Evolutionary conservation across 129 eudicot species (phyloP), one percentile per base, ranked within the genome.

Genomic region (Lactuca sativa): DNA sequence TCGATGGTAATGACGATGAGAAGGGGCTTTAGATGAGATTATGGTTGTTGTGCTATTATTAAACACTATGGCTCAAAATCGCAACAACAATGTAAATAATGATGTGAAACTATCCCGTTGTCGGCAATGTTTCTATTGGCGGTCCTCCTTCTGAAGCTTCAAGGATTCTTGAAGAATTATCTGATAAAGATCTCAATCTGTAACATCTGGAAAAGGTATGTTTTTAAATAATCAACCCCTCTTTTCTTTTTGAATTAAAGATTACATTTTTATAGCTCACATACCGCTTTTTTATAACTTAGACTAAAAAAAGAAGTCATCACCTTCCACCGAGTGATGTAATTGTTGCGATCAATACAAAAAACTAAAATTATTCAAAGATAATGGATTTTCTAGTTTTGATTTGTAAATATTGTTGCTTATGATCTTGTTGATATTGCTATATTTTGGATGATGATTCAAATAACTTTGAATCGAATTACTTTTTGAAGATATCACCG

Each of bases 151-250:
- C 75, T 56, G 99, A 89, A 86, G 97, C 97, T 38, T 70, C 93
- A 72, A 89, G 78, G 75, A 89, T 93, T 67, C 92, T 93, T 18
- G 97, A 93, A 80, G 81, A 85, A 64, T 82, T 85, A 61, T 87
- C 95, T 70, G 97, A 93, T 64, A 88, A 84, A 74, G 83, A 93
- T 52, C 71, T 89, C 64, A 71, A 89, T 36, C 83, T 93, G 58
- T 95, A 89, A 57, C 98, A 93, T 82, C 88, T 93, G 62, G 95
- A 95, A 80, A 89, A 97, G 99, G 99, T 93, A 83, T 69, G 90
- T 36, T 73, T 73, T 17, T 56, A 12, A 1, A 69, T 12, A 56
- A 38, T 17, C 0, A 31, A 49, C 49, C 32, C 13, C 32, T 51
- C 3, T 32, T 38, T 72, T 18, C 11, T 34, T 33, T 59, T 58